Percentiles rank a stretch among this genome's conserved stretches.
Conservation (phyloP, 495 filamentous ascomycete genomes). For the Daldinia concentrica region DNA sequence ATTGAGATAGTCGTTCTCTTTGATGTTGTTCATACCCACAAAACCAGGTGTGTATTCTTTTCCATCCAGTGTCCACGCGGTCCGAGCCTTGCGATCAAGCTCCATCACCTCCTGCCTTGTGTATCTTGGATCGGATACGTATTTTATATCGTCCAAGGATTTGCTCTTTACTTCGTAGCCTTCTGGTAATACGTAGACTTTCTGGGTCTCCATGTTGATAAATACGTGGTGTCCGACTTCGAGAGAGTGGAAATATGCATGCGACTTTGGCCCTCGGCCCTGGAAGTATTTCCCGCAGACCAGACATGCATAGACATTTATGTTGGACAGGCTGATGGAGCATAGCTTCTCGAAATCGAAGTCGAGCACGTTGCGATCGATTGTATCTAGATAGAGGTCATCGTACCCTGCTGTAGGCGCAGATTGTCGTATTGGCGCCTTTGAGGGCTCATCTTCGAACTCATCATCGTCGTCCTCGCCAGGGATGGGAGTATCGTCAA, state of each 20-base stretch:
- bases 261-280: constrained; percentile 89
- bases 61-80: constrained; percentile 79
- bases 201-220: constrained; percentile 95
- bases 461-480: constrained; percentile 52
- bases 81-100: constrained; percentile 79
- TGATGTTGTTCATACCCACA: constrained; percentile 99
- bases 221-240: constrained; percentile 96
- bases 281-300: constrained; percentile 99
- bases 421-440: constrained; percentile 67
- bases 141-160: constrained; percentile 98
- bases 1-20: constrained; percentile 98
- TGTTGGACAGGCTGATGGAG: constrained; percentile 93
- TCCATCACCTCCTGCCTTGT: constrained; percentile 78
- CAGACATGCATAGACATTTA: constrained; percentile 98
- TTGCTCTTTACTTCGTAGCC: constrained; percentile 97
- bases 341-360: constrained; percentile 99
- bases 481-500: constrained; percentile 53
- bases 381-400: constrained; percentile 97
- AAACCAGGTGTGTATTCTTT: constrained; percentile 92
- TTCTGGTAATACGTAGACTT: constrained; percentile 94
- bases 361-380: constrained; percentile 87
- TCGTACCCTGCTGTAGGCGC: constrained; percentile 88
- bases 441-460: constrained; percentile 56
- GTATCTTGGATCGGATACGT: constrained; percentile 92
- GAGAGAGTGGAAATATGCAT: constrained; percentile 97